A percentile compares a stretch with the other conserved stretches of the same genome.
phyloP scores from a whole-genome alignment of 1,284 basidiomycete genomes.

The Irpex lacteus region DNA sequence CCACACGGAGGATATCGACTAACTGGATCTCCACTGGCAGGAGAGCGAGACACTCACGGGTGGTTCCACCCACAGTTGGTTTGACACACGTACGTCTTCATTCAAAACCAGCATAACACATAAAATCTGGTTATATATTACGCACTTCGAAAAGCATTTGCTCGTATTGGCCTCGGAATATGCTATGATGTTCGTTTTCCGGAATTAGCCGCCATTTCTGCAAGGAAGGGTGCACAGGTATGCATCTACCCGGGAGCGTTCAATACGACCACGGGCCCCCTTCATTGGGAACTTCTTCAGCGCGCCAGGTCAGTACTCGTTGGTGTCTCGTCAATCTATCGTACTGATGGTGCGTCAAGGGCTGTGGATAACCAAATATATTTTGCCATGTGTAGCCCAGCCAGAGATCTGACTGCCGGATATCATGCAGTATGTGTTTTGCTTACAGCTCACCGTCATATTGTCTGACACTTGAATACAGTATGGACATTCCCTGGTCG shows the following conservation, averaged over 20 bases:
- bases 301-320: constrained; percentile 62
- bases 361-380: constrained; percentile 97
- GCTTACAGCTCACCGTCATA: background rate
- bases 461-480: background rate
- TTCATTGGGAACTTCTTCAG: constrained; percentile 96
- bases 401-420: constrained; percentile 75
- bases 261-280: constrained; percentile 90
- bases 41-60: constrained; percentile 93
- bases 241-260: constrained; percentile 93
- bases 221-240: constrained; percentile 85
- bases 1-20: background rate
- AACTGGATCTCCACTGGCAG: constrained; percentile 42
- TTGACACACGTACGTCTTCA: constrained; percentile 78
- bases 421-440: constrained; percentile 78
- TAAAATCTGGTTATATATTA: too few species aligned
- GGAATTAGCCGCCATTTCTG: constrained; percentile 90
- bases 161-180: constrained; percentile 87
- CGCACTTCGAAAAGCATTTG: constrained; percentile 64
- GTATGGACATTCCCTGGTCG: constrained; percentile 80
- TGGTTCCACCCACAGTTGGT: constrained; percentile 75
- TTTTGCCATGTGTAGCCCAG: constrained; percentile 94
- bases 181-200: constrained; percentile 95
- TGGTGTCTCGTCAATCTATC: background rate
- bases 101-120: too few species aligned
- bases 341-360: constrained; percentile 36